Conservation (phyloP, 2,329 filamentous ascomycete genomes). For the Cordyceps cateniannulata region DNA sequence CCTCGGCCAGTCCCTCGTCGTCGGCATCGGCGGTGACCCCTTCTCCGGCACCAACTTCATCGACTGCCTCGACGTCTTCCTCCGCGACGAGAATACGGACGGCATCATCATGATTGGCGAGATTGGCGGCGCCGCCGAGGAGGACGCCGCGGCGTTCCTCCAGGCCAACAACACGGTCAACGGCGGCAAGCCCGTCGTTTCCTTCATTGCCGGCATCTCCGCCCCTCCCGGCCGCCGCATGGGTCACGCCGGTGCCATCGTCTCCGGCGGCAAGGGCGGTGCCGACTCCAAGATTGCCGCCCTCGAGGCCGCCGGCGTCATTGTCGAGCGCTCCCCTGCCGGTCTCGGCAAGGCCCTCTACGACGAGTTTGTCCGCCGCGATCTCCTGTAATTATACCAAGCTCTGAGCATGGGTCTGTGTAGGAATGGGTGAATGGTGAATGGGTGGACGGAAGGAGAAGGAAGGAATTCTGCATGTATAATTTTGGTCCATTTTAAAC, state of each 20-base stretch:
- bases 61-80: conserved; percentile 96
- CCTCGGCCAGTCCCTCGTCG: conserved; percentile 94
- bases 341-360: conserved; percentile 88
- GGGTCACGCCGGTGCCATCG: conserved; percentile 98
- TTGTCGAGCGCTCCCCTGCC: conserved; percentile 93
- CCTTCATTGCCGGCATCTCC: conserved; percentile 97
- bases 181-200: conserved; percentile 85
- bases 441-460: background rate
- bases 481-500: background rate
- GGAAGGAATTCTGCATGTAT: background rate
- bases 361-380: conserved; percentile 90
- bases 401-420: background rate
- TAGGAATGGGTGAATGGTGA: background rate
- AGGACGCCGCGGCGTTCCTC: conserved; percentile 96
- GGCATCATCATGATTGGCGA: conserved; percentile 99
- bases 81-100: conserved; percentile 91
- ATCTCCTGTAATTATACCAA: conserved; percentile 64
- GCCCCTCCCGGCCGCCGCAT: conserved; percentile 94
- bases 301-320: conserved; percentile 85
- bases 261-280: conserved; percentile 94
- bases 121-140: conserved; percentile 95
- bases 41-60: conserved; percentile 99
- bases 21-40: conserved; percentile 96
- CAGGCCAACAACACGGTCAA: conserved; percentile 84
- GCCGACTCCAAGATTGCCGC: conserved; percentile 97